Conservation (phyloP, 1,284 basidiomycete genomes). For the Austroboletus sp. region DNA sequence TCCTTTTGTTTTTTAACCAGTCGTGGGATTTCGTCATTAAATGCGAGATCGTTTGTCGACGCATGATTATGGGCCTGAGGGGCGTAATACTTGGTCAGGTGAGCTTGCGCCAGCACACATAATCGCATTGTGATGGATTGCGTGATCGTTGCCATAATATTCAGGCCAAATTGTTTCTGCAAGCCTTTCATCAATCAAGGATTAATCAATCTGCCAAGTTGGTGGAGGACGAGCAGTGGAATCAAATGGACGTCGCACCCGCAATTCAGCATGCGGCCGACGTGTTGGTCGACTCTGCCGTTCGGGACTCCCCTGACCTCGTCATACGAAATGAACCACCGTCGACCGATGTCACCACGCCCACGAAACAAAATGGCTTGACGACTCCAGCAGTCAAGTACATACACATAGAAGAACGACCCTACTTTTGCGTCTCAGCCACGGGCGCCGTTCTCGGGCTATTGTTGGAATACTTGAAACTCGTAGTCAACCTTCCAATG, state of each 20-base stretch:
- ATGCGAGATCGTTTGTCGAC: constrained; percentile 77
- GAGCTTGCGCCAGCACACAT: constrained; percentile 6
- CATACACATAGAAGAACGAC: constrained; percentile 76
- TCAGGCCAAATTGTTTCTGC: constrained; percentile 82
- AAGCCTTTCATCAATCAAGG: constrained; percentile 77
- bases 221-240: constrained; percentile 90
- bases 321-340: constrained; percentile 30
- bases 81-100: constrained; percentile 80
- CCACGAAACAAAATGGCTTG: constrained; percentile 28
- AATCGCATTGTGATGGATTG: neutral
- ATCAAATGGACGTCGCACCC: constrained; percentile 63
- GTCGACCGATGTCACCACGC: constrained; percentile 18
- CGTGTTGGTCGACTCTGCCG: constrained; percentile 73
- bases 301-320: constrained; percentile 72
- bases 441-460: constrained; percentile 74
- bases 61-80: constrained; percentile 88
- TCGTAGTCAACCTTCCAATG: constrained; percentile 83
- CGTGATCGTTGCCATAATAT: constrained; percentile 1
- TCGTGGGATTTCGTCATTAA: constrained; percentile 86
- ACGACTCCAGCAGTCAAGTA: constrained; percentile 51
- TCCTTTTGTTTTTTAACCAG: constrained; percentile 76
- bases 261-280: constrained; percentile 66
- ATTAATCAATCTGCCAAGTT: constrained; percentile 80
- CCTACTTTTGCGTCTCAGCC: constrained; percentile 82
- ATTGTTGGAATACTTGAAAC: constrained; percentile 79